Evolutionary conservation across 2,329 filamentous ascomycete genomes (phyloP), one percentile per base, ranked within the genome.

Genomic region (Cordyceps tenuipes): DNA sequence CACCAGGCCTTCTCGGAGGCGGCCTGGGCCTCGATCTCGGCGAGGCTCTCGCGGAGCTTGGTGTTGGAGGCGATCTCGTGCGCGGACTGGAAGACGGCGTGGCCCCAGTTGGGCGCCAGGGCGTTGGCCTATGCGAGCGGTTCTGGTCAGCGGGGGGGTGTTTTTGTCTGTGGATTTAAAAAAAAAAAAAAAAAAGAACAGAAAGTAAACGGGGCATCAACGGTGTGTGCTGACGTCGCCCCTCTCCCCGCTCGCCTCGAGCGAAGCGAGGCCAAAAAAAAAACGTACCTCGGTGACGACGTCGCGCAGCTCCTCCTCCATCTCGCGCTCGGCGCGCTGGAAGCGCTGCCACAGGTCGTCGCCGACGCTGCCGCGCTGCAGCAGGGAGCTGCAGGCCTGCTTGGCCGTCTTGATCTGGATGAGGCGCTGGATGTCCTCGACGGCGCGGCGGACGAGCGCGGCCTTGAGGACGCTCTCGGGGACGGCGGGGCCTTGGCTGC

Each of bases 321-420:
- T 95, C 76, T 99, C 94, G 78, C 95, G 92, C 82, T 99, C 94
- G 0, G 93, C 94, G 55, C 91, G 83, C 75, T 87, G 76, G 74
- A 97, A 96, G 44, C 93, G 82, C 78, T 97, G 90, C 89, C 91
- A 96, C 66, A 99, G 76, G 73, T 99, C 94, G 72, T 99, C 94
- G 15, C 94, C 93, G 1, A 99, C 91, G 69, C 91, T 96, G 53
- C 94, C 94, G 64, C 91, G 82, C 75, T 96, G 91, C 67, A 97
- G 75, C 65, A 99, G 77, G 26, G 86, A 83, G 70, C 88, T 87
- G 69, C 96, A 85, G 8, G 94, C 91, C 68, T 90, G 89, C 79
- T 97, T 99, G 66, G 91, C 88, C 61, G 84, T 88, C 69, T 93
- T 85, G 69, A 99, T 84, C 72, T 94, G 86, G 68, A 97, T 88